phyloP scores from a whole-genome alignment of 2,329 filamentous ascomycete species.

The Didymella pomorum region DNA sequence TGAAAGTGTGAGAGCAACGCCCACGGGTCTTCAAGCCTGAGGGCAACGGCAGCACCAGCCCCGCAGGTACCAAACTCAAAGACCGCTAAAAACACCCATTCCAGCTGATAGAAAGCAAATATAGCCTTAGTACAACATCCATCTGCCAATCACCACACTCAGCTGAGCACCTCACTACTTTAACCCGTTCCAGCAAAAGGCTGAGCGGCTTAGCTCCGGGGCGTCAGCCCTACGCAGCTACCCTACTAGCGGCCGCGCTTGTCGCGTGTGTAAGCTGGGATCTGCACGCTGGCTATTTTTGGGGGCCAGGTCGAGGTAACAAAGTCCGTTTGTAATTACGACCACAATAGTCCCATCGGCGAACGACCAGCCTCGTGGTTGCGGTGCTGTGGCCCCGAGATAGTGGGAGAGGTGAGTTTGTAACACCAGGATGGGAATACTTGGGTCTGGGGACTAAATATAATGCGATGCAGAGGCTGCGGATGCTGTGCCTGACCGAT shows the following conservation, averaged over 20 bases:
- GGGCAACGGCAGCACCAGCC: background rate
- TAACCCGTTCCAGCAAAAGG: slow-evolving; percentile 27
- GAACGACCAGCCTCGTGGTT: background rate
- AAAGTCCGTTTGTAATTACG: slow-evolving; percentile 5
- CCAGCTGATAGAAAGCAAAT: slow-evolving; percentile 20
- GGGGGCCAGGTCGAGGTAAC: slow-evolving; percentile 23
- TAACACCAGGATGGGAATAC: slow-evolving; percentile 2
- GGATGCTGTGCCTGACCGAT: background rate
- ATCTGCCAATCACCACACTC: slow-evolving; percentile 6
- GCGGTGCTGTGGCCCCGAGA: slow-evolving; percentile 12
- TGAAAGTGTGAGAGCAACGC: too few species aligned
- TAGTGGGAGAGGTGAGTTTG: slow-evolving; percentile 8
- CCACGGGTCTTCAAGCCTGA: too few species aligned
- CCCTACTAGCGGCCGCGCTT: slow-evolving; percentile 30
- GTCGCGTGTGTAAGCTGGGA: slow-evolving; percentile 35
- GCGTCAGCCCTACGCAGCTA: slow-evolving; percentile 38
- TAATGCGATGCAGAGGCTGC: slow-evolving; percentile 7
- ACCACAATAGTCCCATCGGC: too few species aligned
- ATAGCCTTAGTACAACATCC: slow-evolving; percentile 17
- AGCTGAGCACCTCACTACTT: background rate
- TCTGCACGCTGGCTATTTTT: slow-evolving; percentile 37
- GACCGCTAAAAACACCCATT: slow-evolving; percentile 13
- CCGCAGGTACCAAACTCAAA: background rate
- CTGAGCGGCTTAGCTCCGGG: slow-evolving; percentile 28
- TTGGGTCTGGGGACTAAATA: slow-evolving; percentile 15